Evolutionary conservation across 1,139 yeast species (phyloP).

Genomic region (Yamadazyma diddensiae): DNA sequence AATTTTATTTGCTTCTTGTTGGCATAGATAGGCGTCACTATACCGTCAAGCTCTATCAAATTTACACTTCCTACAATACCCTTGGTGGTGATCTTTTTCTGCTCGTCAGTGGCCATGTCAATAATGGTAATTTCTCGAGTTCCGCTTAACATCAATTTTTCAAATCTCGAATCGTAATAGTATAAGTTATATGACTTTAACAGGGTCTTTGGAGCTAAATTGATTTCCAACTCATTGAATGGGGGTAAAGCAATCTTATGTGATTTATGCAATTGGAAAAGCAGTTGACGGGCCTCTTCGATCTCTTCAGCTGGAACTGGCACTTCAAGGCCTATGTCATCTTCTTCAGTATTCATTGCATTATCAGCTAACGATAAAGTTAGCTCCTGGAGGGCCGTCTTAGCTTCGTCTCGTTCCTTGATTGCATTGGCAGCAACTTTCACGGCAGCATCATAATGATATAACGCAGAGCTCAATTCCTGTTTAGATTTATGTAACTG

Average conservation of each 20-base stretch:
- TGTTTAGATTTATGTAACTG: conserved; percentile 65
- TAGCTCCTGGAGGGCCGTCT: conserved; percentile 52
- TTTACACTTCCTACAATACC: conserved; percentile 18
- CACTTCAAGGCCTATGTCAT: conserved; percentile 2
- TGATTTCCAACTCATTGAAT: conserved; percentile 1
- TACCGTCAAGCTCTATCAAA: conserved; percentile 12
- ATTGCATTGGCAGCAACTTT: conserved; percentile 76
- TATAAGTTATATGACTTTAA: conserved; percentile 16
- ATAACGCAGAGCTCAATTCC: conserved; percentile 73
- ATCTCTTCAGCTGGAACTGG: conserved; percentile 24
- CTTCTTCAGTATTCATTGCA: conserved; percentile 2
- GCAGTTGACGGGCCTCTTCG: conserved; percentile 30
- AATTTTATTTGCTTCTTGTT: conserved; percentile 17
- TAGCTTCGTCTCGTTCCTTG: conserved; percentile 73
- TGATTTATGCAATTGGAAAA: conserved; percentile 43
- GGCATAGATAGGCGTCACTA: conserved; percentile 18
- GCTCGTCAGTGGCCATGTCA: conserved; percentile 14
- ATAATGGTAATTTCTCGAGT: conserved; percentile 23
- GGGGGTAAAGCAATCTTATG: conserved; percentile 33
- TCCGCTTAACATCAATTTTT: conserved; percentile 19
- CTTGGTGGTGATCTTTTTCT: conserved; percentile 14
- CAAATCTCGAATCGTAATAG: conserved; percentile 12
- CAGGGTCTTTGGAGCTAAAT: not conserved
- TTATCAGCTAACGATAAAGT: conserved; percentile 24
- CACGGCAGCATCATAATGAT: conserved; percentile 87